A percentile compares a stretch with the other conserved stretches of the same genome.
These are phyloP conservation scores for Paramecium octaurelia DNA, from an alignment of 73 alveolate genomes.

Conservation along the genomic window DNA sequence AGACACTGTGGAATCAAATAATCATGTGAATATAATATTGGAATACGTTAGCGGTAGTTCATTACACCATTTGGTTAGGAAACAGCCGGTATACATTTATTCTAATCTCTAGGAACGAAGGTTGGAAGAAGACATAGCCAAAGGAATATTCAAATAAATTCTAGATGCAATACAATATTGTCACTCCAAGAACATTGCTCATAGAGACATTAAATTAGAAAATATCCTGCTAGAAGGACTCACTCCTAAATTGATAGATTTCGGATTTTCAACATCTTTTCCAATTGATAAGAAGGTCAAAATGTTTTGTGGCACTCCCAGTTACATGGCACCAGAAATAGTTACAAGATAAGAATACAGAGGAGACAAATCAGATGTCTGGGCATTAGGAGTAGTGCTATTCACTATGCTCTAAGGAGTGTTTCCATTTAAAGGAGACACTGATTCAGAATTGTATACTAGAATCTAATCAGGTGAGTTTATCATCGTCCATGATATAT, in stretches of 20 bases:
- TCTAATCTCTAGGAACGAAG: background rate
- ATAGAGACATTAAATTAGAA: constrained; percentile 91
- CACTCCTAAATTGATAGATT: constrained; percentile 73
- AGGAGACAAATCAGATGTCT: constrained; percentile 79
- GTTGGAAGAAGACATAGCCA: background rate
- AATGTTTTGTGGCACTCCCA: constrained; percentile 85
- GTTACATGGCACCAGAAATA: constrained; percentile 88
- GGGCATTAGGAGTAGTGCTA: constrained; percentile 83
- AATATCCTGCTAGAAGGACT: constrained; percentile 75
- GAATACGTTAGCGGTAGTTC: constrained; percentile 93
- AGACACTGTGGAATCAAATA: constrained; percentile 84
- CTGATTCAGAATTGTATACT: constrained; percentile 69
- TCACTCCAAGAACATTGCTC: constrained; percentile 76
- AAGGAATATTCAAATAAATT: constrained; percentile 67
- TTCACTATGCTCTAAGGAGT: constrained; percentile 73
- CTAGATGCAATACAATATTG: constrained; percentile 72
- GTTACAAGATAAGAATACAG: constrained; percentile 67
- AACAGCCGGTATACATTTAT: constrained; percentile 53
- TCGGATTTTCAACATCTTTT: constrained; percentile 78
- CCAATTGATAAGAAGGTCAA: constrained; percentile 70
- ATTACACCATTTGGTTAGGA: constrained; percentile 71
- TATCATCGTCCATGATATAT: constrained; percentile 53
- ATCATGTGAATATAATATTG: constrained; percentile 78
- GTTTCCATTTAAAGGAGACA: constrained; percentile 73
- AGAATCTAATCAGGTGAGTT: constrained; percentile 66